Evolutionary conservation across 2,329 filamentous ascomycete species (phyloP).

Genomic region (Alternaria sp.): DNA sequence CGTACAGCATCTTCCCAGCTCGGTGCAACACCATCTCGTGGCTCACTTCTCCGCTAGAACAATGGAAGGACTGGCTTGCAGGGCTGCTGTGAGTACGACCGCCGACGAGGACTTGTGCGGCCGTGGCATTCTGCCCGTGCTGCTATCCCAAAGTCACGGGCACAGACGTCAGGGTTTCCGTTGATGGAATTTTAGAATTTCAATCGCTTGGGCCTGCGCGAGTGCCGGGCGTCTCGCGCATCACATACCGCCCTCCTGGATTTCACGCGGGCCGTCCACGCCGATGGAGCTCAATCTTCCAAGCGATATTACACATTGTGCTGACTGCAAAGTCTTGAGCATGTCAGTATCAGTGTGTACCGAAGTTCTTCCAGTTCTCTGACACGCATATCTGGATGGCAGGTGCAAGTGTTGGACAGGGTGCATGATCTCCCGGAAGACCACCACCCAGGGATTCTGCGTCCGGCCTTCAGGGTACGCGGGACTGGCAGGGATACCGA

Average conservation of each 20-base stretch:
- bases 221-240: conserved; percentile 40
- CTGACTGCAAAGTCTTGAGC: neutral
- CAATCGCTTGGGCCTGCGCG: conserved; percentile 24
- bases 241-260: conserved; percentile 38
- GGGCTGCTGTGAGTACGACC: conserved; percentile 6
- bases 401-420: conserved; percentile 28
- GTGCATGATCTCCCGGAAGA: conserved; percentile 49
- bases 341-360: neutral
- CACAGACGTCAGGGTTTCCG: conserved; percentile 35
- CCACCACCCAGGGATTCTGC: conserved; percentile 26
- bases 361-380: neutral
- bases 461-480: conserved; percentile 39
- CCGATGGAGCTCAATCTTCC: neutral
- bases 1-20: conserved; percentile 3
- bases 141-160: conserved; percentile 14
- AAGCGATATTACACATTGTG: neutral
- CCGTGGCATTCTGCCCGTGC: conserved; percentile 2
- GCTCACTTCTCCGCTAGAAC: conserved; percentile 15
- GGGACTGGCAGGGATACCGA: conserved; percentile 40
- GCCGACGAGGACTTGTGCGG: neutral
- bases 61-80: conserved; percentile 6
- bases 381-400: neutral
- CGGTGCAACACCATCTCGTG: conserved; percentile 28
- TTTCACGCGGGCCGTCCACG: conserved; percentile 16
- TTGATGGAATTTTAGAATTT: conserved; percentile 42